Evolutionary conservation across 1,284 basidiomycete species (phyloP).

Genomic region (Takashimella koratensis): DNA sequence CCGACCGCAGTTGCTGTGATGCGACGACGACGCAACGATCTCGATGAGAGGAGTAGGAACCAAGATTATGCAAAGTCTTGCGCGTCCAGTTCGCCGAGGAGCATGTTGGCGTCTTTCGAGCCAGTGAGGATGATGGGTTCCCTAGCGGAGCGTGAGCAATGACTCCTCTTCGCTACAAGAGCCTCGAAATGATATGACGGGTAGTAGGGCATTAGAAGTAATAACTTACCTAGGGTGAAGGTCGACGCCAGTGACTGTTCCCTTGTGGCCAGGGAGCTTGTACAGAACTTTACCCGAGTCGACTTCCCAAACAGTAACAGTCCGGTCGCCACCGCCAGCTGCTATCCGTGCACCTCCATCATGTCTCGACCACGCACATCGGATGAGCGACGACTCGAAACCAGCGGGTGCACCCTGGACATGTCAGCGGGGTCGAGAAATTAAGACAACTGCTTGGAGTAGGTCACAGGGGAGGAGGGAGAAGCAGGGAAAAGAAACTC

Average conservation of each 20-base stretch:
- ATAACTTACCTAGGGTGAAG: constrained; percentile 59
- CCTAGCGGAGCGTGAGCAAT: too few relatives aligned
- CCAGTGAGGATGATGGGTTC: constrained; percentile 87
- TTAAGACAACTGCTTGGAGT: too few relatives aligned
- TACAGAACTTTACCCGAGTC: constrained; percentile 78
- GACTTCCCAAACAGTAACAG: constrained; percentile 88
- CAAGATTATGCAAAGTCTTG: constrained; percentile 41
- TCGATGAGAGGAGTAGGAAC: too few relatives aligned
- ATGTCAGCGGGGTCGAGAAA: background rate
- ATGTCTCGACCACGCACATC: constrained; percentile 63
- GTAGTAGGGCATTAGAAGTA: background rate
- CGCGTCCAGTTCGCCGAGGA: constrained; percentile 78
- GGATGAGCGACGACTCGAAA: constrained; percentile 77
- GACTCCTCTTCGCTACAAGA: constrained; percentile 35
- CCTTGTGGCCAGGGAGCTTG: constrained; percentile 91
- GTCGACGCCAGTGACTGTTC: constrained; percentile 83
- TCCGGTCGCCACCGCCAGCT: constrained; percentile 53
- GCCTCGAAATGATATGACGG: background rate
- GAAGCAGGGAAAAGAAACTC: background rate
- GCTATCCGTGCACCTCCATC: constrained; percentile 50
- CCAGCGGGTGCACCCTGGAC: constrained; percentile 73
- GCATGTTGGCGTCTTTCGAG: constrained; percentile 83
- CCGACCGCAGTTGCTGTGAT: too few relatives aligned
- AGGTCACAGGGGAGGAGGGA: background rate
- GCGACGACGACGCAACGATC: too few relatives aligned